phyloP scores from a whole-genome alignment of 768 basidiomycete genomes.

The Calocybe gangraenosa region DNA sequence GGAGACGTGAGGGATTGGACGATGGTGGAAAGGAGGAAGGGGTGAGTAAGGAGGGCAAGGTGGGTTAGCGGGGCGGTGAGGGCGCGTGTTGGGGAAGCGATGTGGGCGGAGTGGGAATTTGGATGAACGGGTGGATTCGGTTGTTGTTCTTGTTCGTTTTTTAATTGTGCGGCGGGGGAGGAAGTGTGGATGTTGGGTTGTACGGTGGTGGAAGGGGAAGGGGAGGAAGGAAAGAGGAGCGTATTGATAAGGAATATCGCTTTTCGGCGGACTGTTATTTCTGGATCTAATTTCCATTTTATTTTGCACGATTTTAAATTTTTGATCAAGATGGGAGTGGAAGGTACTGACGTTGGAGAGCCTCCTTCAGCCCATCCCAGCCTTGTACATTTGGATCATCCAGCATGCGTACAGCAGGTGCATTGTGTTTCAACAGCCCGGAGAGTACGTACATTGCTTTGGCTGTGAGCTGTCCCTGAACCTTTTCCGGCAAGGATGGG shows the following conservation, averaged over 20 bases:
- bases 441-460: slow-evolving; percentile 83
- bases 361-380: slow-evolving; percentile 57
- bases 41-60: slow-evolving; percentile 40
- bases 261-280: slow-evolving; percentile 75
- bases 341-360: slow-evolving; percentile 50
- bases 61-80: slow-evolving; percentile 47
- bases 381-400: slow-evolving; percentile 44
- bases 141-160: too few relatives aligned
- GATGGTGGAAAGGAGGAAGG: slow-evolving; percentile 42
- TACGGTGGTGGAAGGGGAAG: slow-evolving; percentile 17
- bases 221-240: slow-evolving; percentile 51
- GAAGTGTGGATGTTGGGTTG: slow-evolving; percentile 19
- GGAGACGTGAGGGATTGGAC: slow-evolving; percentile 52
- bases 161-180: slow-evolving; percentile 11
- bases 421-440: slow-evolving; percentile 74
- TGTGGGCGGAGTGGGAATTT: slow-evolving; percentile 69
- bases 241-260: slow-evolving; percentile 70
- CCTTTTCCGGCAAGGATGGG: slow-evolving; percentile 23
- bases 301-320: too few relatives aligned
- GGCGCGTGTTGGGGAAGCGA: slow-evolving; percentile 49
- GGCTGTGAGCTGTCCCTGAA: slow-evolving; percentile 43
- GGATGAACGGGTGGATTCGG: slow-evolving; percentile 45
- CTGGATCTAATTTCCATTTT: slow-evolving; percentile 51
- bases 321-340: background rate
- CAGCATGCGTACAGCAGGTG: slow-evolving; percentile 56